A percentile compares a stretch with the other conserved stretches of the same genome.
Evolutionary conservation across 139 green algal genomes (phyloP).

Genomic region (Chlamydomonas incerta): DNA sequence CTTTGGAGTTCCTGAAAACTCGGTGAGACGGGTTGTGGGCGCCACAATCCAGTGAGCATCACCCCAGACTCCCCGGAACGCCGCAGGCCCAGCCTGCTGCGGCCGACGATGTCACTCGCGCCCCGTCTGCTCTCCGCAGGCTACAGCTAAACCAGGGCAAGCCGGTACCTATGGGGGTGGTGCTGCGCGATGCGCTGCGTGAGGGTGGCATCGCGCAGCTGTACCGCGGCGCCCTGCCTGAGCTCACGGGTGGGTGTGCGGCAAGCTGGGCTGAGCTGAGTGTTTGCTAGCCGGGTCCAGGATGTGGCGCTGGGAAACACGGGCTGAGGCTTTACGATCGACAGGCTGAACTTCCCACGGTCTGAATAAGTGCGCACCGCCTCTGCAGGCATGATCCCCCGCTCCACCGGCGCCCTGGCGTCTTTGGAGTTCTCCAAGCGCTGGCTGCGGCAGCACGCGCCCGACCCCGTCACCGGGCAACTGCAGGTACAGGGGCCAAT

Average conservation of each 20-base stretch:
- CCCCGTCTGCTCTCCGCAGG: not conserved
- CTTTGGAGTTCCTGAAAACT: conserved; percentile 29
- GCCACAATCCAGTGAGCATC: too few species aligned
- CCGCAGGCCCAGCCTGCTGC: too few species aligned
- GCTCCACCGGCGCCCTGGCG: conserved; percentile 23
- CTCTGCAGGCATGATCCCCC: conserved; percentile 37
- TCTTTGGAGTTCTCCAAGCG: conserved; percentile 34
- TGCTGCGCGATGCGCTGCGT: conserved; percentile 7
- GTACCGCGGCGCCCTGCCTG: conserved; percentile 16
- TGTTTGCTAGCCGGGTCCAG: too few species aligned
- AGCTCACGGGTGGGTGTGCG: not conserved
- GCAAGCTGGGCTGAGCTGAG: not conserved
- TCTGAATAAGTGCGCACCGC: too few species aligned
- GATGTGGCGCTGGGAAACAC: too few species aligned
- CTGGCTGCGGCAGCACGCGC: not conserved
- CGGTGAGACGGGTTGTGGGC: conserved; percentile 4
- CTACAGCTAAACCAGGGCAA: conserved; percentile 19
- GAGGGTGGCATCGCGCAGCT: conserved; percentile 19
- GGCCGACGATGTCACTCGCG: too few species aligned
- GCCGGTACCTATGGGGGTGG: not conserved
- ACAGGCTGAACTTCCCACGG: too few species aligned
- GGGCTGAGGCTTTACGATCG: too few species aligned
- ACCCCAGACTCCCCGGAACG: too few species aligned
- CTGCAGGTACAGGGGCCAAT: not conserved
- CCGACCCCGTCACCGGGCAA: not conserved